Base-by-base conservation (phyloP, 352 stramenopile species). In the Globisporangium alternatum region DNA sequence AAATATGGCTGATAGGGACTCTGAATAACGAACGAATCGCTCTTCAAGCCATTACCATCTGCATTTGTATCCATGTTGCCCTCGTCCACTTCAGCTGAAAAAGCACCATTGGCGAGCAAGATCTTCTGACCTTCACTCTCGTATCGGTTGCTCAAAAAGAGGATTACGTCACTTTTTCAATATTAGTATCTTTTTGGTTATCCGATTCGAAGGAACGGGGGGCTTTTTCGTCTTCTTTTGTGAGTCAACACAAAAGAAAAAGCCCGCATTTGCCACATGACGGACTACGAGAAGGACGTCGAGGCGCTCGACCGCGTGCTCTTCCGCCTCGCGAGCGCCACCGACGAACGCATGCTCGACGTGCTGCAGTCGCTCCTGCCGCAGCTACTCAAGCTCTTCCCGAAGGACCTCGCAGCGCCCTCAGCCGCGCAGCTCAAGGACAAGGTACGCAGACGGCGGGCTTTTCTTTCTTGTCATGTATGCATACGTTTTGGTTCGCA, bases 271-370 rank as follows among this genome's bases (percentile, higher is more conserved):
- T 35, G 31, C 2, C n/a, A 57, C 4, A 52, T 49, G 55, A 13
- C 41, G 55, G 63, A 56, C 13, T 39, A 83, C 30, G 66, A 80
- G 62, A 73, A 77, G 55, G 83, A 92, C 28, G 71, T 84, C 31
- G 81, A 89, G 28, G 83, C 81, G 64, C 72, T 92, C 47, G 81
- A 92, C 45, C 83, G 83, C 71, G 77, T 92, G 65, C 75, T 90
- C 51, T 92, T 92, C 78, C 83, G 83, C 7, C 76, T 92, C 31
- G 83, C 81, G 47, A 92, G 80, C 62, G 72, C 81, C 33, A 66
- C 78, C n/a, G 83, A 90, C 41, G 83, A 84, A 56, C 81, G 83
- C 33, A 70, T 90, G 72, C 57, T 88, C 21, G 52, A 74, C 17
- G 82, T 92, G 59, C 66, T 92, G 45, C 80, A 88, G 61, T 70